Evolutionary conservation across 2,329 filamentous ascomycete species (phyloP).

Genomic region (Westerdykella sp.): DNA sequence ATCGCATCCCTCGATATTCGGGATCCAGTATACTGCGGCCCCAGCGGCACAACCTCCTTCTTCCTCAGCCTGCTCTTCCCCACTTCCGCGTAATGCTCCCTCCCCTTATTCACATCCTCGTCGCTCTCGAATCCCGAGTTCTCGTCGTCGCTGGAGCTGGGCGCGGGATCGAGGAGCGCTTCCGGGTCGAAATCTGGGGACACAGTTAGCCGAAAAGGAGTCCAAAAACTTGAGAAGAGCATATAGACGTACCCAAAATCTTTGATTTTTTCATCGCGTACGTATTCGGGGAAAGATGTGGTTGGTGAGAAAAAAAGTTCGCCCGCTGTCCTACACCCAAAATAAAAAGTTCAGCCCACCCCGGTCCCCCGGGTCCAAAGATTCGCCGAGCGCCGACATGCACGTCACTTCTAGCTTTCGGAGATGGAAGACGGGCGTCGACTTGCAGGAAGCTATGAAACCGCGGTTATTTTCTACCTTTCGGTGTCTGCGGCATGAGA

Average conservation of each 20-base stretch:
- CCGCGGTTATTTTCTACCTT: slow-evolving; percentile 51
- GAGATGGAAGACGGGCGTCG: neutral
- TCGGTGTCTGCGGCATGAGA: slow-evolving; percentile 63
- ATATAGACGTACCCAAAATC: slow-evolving; percentile 18
- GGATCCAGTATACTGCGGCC: slow-evolving; percentile 73
- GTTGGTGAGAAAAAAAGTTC: slow-evolving; percentile 8
- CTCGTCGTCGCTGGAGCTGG: slow-evolving; percentile 52
- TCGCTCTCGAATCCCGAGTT: slow-evolving; percentile 46
- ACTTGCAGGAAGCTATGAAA: slow-evolving; percentile 25
- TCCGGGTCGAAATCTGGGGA: slow-evolving; percentile 73
- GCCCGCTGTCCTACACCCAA: neutral
- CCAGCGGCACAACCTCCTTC: slow-evolving; percentile 61
- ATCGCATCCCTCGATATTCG: slow-evolving; percentile 65
- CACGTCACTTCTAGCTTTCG: slow-evolving; percentile 2
- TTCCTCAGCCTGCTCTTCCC: slow-evolving; percentile 81
- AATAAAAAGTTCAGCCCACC: slow-evolving; percentile 24
- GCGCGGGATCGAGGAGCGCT: slow-evolving; percentile 53
- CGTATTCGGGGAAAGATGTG: slow-evolving; percentile 4
- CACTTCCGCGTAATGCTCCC: slow-evolving; percentile 81
- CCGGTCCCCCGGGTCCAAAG: slow-evolving; percentile 5
- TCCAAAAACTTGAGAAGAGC: neutral
- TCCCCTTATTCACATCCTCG: slow-evolving; percentile 52
- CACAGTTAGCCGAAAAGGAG: slow-evolving; percentile 1
- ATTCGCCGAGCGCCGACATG: slow-evolving; percentile 5
- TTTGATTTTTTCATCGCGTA: slow-evolving; percentile 27